Evolutionary conservation across 1,139 yeast species (phyloP), one percentile per base, ranked within the genome.

Genomic region (Debaryomycetaceae sp.): DNA sequence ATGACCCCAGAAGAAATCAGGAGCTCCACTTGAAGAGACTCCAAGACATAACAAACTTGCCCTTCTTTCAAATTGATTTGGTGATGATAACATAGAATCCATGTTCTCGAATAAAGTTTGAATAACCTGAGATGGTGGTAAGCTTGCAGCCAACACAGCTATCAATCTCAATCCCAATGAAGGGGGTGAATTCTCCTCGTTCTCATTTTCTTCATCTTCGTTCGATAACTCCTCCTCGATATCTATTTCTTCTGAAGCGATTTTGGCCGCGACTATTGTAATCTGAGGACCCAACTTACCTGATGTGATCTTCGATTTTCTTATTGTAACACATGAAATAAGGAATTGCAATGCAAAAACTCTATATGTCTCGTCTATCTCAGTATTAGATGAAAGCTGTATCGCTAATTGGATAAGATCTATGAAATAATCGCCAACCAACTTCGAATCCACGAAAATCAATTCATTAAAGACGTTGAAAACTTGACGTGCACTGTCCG

Each of bases 81-180:
- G 53, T 17, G 96, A 84, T 37, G 64, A 42, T 53, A 87, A 74
- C 75, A 86, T 73, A 42, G 77, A 60, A 42, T 84, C 83, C 54
- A 89, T 69, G 52, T 79, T 78, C 51, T 83, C 88, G 52, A 91
- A 76, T 49, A 93, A 77, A 45, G 97, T 93, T 49, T 76, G 78
- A 53, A 90, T 82, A 48, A 88, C 96, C 66, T 93, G 99, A 41
- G 90, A 80, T 44, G 99, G 97, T 44, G 99, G 97, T 57, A 95
- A 75, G 59, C 85, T 89, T 39, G 84, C 76, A 24, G 98, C 79
- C 56, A 93, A 80, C 59, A 81, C 79, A 45, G 91, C 87, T 45
- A 93, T 68, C 52, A 93, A 75, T 68, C 96, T 81, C 57, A 90
- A 78, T 20, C 96, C 96, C 56, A 89, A 78, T 44, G 85, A 69